These are phyloP conservation scores for Chaetomium sp. DNA, from an alignment of 2,329 filamentous ascomycete genomes.

Conservation along the genomic window DNA sequence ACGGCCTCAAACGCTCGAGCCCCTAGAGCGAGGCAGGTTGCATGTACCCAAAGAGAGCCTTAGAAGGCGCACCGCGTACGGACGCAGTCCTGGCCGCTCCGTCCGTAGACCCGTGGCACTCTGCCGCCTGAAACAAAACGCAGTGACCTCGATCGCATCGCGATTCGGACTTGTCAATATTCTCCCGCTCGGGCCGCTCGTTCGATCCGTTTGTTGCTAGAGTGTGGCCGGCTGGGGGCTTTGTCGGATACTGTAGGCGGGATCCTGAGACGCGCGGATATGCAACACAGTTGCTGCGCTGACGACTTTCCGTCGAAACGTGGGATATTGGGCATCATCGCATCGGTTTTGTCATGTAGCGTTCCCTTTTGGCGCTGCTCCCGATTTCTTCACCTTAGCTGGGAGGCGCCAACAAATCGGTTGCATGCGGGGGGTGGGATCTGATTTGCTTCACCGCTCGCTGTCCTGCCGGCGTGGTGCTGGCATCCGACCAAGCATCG, in stretches of 20 bases:
- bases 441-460: slow-evolving; percentile 14
- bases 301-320: slow-evolving; percentile 12
- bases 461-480: slow-evolving; percentile 12
- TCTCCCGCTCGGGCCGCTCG: background rate
- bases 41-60: background rate
- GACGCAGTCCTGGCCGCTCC: slow-evolving; percentile 10
- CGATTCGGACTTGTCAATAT: background rate
- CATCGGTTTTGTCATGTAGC: slow-evolving; percentile 15
- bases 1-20: slow-evolving; percentile 1
- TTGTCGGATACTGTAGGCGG: slow-evolving; percentile 3
- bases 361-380: slow-evolving; percentile 4
- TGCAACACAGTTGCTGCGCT: slow-evolving; percentile 13
- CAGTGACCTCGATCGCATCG: background rate
- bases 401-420: slow-evolving; percentile 16
- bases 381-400: slow-evolving; percentile 13
- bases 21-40: background rate
- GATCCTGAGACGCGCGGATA: slow-evolving; percentile 11
- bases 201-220: background rate
- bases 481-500: slow-evolving; percentile 10
- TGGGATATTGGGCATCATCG: slow-evolving; percentile 21
- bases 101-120: slow-evolving; percentile 13
- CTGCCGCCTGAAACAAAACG: slow-evolving; percentile 7
- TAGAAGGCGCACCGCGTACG: slow-evolving; percentile 4
- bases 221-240: slow-evolving; percentile 1
- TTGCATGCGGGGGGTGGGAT: slow-evolving; percentile 14